Base-by-base conservation (phyloP, 179 eudicot species). In the Monotropa hypopitys region DNA sequence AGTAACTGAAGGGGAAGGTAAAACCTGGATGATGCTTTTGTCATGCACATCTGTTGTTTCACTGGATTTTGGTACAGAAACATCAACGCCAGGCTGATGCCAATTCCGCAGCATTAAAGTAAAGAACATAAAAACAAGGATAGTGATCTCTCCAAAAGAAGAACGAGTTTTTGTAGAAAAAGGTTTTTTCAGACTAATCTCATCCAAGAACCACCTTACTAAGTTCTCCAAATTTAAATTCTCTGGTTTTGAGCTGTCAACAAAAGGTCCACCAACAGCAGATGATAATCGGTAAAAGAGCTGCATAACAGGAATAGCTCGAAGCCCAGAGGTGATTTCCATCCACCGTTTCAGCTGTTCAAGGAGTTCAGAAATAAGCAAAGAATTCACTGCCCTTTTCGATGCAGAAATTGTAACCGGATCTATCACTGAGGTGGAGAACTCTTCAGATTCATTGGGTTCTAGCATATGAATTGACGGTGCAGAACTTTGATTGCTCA, bases 381-480 rank as follows among this genome's bases (percentile, higher is more conserved):
- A 80, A 20, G 98, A 91, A 80, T 96, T 96, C 26, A 96, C 96
- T 74, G 94, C 94, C 87, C 97, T 88, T 82, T 94, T 96, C 2
- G 99, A 90, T 76, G 98, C 99, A 77, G 99, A 96, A 67, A 96
- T 96, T 56, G 89, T 90, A 63, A 96, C 98, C 65, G 97, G 97
- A 74, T 96, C 99, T 76, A 84, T 80, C 20, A 87, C 80, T 50
- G 94, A 81, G 69, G 94, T 78, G 43, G 96, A 84, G 75, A 94
- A 94, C 74, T 91, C 97, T 71, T 83, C 96, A 53, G 91, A 85
- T 80, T 89, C 97, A 82, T 77, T 88, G 54, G 97, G 87, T 83
- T 91, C 98, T 79, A 94, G 80, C 67, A 86, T 90, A 87, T 96
- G 97, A 78, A 96, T 88, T 72, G 94, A 84, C 73, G 96, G 90